These are phyloP conservation scores for Fagus sylvatica DNA, from an alignment of 306 rosid genomes.

Conservation along the genomic window DNA sequence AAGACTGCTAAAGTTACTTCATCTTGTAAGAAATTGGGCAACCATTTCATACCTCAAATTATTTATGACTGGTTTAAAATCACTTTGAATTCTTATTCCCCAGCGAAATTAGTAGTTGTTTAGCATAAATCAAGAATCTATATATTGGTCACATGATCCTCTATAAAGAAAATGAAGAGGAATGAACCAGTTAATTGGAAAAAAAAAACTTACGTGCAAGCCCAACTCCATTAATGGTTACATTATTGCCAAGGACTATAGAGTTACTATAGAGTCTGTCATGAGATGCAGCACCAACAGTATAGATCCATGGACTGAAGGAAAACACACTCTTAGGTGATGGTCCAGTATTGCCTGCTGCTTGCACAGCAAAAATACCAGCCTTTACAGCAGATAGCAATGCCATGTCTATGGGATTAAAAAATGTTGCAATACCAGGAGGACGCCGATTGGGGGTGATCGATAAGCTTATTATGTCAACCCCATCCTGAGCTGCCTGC, in stretches of 20 bases:
- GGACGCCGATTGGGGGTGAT: conserved; percentile 97
- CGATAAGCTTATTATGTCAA: conserved; percentile 84
- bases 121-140: conserved; percentile 6
- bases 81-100: not conserved
- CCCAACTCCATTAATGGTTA: conserved; percentile 77
- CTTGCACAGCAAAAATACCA: conserved; percentile 96
- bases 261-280: conserved; percentile 84
- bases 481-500: conserved; percentile 98
- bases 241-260: conserved; percentile 78
- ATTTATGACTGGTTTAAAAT: not conserved
- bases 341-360: conserved; percentile 98
- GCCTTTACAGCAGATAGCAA: conserved; percentile 85
- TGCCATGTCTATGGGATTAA: conserved; percentile 98
- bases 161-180: not conserved
- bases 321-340: conserved; percentile 93
- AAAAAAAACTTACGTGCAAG: conserved; percentile 74
- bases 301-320: conserved; percentile 95
- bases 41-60: not conserved
- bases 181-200: conserved; percentile 14
- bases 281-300: conserved; percentile 92
- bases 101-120: not conserved
- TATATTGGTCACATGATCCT: not conserved
- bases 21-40: not conserved
- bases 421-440: conserved; percentile 93
- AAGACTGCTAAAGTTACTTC: not conserved